A percentile compares a stretch with the other conserved stretches of the same genome.
Conservation (phyloP, 2,329 filamentous ascomycete genomes). For the Aureobasidium sp. region DNA sequence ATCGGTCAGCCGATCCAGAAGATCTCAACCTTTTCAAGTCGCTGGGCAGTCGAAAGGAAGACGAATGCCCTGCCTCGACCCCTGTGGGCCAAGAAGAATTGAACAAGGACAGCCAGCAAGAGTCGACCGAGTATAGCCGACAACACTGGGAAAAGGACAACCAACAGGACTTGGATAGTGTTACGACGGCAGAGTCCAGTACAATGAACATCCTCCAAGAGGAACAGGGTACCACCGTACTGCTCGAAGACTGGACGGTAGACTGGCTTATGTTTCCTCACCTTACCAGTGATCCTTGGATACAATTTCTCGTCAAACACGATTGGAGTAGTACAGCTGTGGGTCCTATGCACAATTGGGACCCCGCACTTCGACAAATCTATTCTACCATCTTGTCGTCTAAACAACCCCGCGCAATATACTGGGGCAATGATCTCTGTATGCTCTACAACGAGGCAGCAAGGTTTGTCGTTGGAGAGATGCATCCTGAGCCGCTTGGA, state of each 20-base stretch:
- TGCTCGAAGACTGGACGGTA: background rate
- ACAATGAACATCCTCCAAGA: background rate
- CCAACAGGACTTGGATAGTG: background rate
- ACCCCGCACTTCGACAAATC: background rate
- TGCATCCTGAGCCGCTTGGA: background rate
- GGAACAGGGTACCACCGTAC: background rate
- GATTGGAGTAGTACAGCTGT: background rate
- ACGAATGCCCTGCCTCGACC: background rate
- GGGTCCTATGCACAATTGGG: background rate
- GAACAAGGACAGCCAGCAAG: background rate
- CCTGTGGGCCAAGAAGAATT: background rate
- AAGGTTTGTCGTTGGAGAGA: background rate
- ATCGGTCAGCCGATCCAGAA: too few species aligned
- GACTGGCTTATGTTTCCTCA: background rate
- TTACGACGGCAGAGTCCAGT: background rate
- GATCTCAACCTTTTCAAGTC: background rate
- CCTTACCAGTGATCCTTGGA: background rate
- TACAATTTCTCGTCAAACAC: background rate
- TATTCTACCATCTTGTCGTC: background rate
- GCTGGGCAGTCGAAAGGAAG: background rate
- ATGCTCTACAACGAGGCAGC: conserved; percentile 1
- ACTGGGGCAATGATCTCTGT: background rate
- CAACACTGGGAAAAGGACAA: background rate
- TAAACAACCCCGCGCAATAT: background rate
- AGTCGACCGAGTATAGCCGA: too few species aligned